Percentiles rank a stretch among this genome's conserved stretches.
Evolutionary conservation across 2,329 filamentous ascomycete genomes (phyloP).

Genomic region (Fusarium sp.): DNA sequence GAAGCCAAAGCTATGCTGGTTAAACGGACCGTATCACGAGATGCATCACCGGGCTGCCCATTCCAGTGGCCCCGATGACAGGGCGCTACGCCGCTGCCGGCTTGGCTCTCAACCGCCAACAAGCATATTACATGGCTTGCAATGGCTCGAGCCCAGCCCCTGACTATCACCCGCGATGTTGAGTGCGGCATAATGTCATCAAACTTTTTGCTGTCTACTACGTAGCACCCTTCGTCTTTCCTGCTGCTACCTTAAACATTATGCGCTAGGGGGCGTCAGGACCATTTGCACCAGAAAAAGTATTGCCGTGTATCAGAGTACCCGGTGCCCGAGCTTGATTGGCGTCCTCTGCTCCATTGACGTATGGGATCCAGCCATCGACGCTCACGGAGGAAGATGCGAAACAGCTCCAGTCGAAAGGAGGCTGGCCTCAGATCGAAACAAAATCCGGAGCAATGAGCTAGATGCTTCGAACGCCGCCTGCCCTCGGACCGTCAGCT

Average conservation of each 20-base stretch:
- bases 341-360: slow-evolving; percentile 18
- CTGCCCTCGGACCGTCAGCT: slow-evolving; percentile 9
- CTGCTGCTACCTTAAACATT: slow-evolving; percentile 5
- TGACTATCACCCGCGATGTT: slow-evolving; percentile 18
- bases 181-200: slow-evolving; percentile 8
- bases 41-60: slow-evolving; percentile 15
- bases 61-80: slow-evolving; percentile 41
- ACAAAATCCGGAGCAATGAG: slow-evolving; percentile 29
- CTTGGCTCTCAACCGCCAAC: slow-evolving; percentile 41
- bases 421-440: slow-evolving; percentile 35
- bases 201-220: slow-evolving; percentile 4
- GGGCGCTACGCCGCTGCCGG: slow-evolving; percentile 43
- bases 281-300: slow-evolving; percentile 40
- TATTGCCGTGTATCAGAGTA: slow-evolving; percentile 45
- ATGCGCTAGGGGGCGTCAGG: slow-evolving; percentile 28
- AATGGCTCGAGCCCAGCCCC: slow-evolving; percentile 32
- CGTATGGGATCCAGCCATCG: slow-evolving; percentile 17
- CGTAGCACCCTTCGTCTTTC: slow-evolving; percentile 3
- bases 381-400: slow-evolving; percentile 29
- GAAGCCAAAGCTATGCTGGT: slow-evolving; percentile 13
- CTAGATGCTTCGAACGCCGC: slow-evolving; percentile 14
- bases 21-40: slow-evolving; percentile 17
- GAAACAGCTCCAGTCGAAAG: slow-evolving; percentile 22
- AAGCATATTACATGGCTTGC: slow-evolving; percentile 18
- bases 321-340: slow-evolving; percentile 21